Evolutionary conservation across 1,284 basidiomycete species (phyloP).

Genomic region (Blastosporella zonata): DNA sequence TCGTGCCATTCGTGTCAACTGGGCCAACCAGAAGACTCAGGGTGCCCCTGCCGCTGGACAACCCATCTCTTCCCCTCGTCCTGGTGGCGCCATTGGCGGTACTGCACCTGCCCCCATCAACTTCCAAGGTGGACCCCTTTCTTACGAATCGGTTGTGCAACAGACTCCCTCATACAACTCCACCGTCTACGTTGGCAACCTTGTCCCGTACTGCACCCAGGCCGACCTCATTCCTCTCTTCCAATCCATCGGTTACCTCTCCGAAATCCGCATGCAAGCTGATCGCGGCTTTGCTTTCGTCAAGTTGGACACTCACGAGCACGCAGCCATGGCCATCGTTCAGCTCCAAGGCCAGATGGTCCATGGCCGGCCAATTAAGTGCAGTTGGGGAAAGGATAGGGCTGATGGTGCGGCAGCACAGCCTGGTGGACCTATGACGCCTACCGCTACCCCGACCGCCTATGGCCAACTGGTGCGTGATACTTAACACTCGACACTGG

Average conservation of each 20-base stretch:
- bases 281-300: slow-evolving; percentile 98
- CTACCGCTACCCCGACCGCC: slow-evolving; percentile 61
- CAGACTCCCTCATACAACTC: slow-evolving; percentile 91
- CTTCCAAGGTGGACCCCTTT: slow-evolving; percentile 81
- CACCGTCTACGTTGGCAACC: slow-evolving; percentile 97
- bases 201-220: slow-evolving; percentile 93
- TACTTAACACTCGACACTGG: slow-evolving; percentile 1
- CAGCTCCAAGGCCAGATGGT: slow-evolving; percentile 94
- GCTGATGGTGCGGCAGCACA: slow-evolving; percentile 64
- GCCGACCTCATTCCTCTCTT: slow-evolving; percentile 95
- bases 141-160: slow-evolving; percentile 84
- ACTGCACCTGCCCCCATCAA: slow-evolving; percentile 80
- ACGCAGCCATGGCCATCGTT: slow-evolving; percentile 95
- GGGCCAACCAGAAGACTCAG: slow-evolving; percentile 99
- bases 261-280: slow-evolving; percentile 97
- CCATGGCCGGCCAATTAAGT: slow-evolving; percentile 94
- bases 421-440: slow-evolving; percentile 55
- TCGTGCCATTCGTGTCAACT: slow-evolving; percentile 97
- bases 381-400: slow-evolving; percentile 97
- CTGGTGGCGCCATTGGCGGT: slow-evolving; percentile 41
- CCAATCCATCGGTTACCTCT: slow-evolving; percentile 95
- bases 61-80: slow-evolving; percentile 39
- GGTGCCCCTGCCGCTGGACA: slow-evolving; percentile 42
- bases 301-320: slow-evolving; percentile 96
- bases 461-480: slow-evolving; percentile 70